Evolutionary conservation across 805 yeast species (phyloP), one percentile per base, ranked within the genome.

Genomic region (Zygosaccharomyces lentus): DNA sequence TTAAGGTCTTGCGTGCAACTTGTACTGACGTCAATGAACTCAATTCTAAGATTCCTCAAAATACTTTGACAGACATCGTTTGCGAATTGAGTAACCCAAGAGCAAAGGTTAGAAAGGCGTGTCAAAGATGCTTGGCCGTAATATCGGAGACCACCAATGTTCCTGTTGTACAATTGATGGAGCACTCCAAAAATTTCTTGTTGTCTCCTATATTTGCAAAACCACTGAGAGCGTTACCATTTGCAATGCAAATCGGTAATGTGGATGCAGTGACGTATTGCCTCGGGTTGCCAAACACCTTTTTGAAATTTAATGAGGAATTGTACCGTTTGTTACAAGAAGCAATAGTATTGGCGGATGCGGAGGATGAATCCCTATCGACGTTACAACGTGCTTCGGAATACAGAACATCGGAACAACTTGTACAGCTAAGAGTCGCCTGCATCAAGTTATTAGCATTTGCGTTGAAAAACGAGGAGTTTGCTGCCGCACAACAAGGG

Each of bases 171-270:
- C 77, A 81, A 1, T 77, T 95, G 56, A 81, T 95, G 65, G 78
- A 81, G 4, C 90, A 91, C 15, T 90, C 95, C 43, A 87, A 89
- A 56, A 82, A 80, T 39, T 79, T 90, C 21, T 70, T 95, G 24
- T 68, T 93, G 38, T 86, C 95, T 0, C 98, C 99, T 6, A 93
- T 93, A 17, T 95, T 93, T 71, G 96, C 96, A 3, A 93, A 93
- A 61, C 99, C 99, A 0, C 68, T 93, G 47, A 75, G 99, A 52
- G 99, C 99, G 0, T 73, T 93, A 50, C 99, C 99, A 0, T 93
- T 95, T 69, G 93, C 96, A 4, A 93, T 91, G 96, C 99, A 95
- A 68, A 93, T 93, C 46, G 99, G 99, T 30, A 90, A 93, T 63
- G 90, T 93, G 50, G 98, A 93, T 65, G 98, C 98, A 1, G 87